Evolutionary conservation across 345 rosid species (phyloP).

Genomic region (Gossypium rotundifolium): DNA sequence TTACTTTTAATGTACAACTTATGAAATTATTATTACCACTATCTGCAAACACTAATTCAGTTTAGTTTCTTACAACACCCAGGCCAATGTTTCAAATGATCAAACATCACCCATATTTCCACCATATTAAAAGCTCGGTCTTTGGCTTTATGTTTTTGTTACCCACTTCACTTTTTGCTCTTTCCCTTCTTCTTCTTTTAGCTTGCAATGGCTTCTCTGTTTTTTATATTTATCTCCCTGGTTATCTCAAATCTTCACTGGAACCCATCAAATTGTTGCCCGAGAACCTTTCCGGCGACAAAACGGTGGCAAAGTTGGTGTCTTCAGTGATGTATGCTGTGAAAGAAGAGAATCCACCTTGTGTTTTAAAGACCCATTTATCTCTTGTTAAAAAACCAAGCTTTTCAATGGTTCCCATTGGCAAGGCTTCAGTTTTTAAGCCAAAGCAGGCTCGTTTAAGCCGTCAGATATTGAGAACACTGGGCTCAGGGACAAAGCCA

Average conservation of each 20-base stretch:
- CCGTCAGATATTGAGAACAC: slow-evolving; percentile 14
- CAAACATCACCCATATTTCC: slow-evolving; percentile 18
- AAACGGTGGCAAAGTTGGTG: slow-evolving; percentile 19
- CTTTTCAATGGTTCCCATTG: slow-evolving; percentile 20
- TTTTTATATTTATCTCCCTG: slow-evolving; percentile 47
- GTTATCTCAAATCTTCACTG: slow-evolving; percentile 30
- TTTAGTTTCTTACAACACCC: background rate
- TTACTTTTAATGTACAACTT: slow-evolving; percentile 4
- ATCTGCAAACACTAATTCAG: slow-evolving; percentile 7
- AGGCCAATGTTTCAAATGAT: slow-evolving; percentile 19
- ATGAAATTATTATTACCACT: background rate
- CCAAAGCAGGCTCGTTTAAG: slow-evolving; percentile 14
- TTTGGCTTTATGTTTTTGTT: slow-evolving; percentile 36
- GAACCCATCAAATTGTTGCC: slow-evolving; percentile 25
- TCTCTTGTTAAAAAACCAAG: slow-evolving; percentile 22
- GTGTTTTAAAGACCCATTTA: slow-evolving; percentile 29
- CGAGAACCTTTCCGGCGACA: slow-evolving; percentile 19
- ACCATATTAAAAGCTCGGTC: slow-evolving; percentile 28
- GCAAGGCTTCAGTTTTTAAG: slow-evolving; percentile 8
- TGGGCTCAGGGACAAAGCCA: slow-evolving; percentile 27
- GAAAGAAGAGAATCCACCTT: slow-evolving; percentile 40
- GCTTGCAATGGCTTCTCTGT: slow-evolving; percentile 66
- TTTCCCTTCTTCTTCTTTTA: slow-evolving; percentile 51
- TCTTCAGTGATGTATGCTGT: slow-evolving; percentile 42
- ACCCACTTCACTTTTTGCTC: slow-evolving; percentile 66